Conservation (phyloP, 2,329 filamentous ascomycete genomes). For the Aulographum hederae region DNA sequence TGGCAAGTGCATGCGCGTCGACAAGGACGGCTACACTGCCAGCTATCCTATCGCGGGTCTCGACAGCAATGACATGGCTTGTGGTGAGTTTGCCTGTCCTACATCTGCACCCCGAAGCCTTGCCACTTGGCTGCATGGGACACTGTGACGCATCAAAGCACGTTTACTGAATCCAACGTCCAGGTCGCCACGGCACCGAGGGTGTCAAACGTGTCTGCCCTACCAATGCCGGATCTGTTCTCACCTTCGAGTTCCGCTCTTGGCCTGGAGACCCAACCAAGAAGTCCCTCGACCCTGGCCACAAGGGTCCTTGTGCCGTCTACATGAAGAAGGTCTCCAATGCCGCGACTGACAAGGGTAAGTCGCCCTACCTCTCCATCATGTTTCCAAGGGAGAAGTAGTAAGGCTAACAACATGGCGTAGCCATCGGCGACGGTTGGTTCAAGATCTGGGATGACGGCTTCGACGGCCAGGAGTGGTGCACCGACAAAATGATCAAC, state of each 20-base stretch:
- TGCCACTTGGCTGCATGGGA: conserved; percentile 3
- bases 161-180: too few species aligned
- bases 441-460: conserved; percentile 62
- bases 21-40: background rate
- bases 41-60: conserved; percentile 36
- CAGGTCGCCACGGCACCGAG: conserved; percentile 30
- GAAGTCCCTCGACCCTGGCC: conserved; percentile 39
- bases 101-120: background rate
- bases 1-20: background rate
- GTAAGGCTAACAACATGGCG: conserved; percentile 7
- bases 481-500: conserved; percentile 47
- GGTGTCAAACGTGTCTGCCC: conserved; percentile 29
- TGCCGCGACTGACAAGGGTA: conserved; percentile 31
- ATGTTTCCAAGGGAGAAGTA: background rate
- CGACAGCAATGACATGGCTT: conserved; percentile 46
- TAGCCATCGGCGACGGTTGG: conserved; percentile 49
- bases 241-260: conserved; percentile 50
- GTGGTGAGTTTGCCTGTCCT: conserved; percentile 32
- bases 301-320: conserved; percentile 52
- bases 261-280: conserved; percentile 37
- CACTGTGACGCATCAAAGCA: conserved; percentile 1
- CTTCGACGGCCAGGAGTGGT: conserved; percentile 47
- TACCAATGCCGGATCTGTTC: conserved; percentile 30
- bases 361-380: conserved; percentile 7
- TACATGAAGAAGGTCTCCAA: conserved; percentile 54